phyloP scores from a whole-genome alignment of 2,329 filamentous ascomycete genomes.

The Botrytis fabae region DNA sequence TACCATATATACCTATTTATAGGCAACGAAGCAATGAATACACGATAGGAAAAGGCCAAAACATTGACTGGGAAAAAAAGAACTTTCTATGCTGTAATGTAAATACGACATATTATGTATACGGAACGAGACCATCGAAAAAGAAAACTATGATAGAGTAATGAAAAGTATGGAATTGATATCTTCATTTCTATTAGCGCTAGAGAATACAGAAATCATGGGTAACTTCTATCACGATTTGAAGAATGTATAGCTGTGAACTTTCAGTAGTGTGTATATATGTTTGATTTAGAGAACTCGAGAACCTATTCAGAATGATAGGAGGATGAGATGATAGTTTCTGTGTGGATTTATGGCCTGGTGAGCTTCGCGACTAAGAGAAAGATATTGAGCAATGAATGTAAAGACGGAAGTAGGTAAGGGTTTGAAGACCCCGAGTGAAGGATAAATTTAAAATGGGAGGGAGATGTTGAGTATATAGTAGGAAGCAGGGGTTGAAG shows the following conservation, averaged over 20 bases:
- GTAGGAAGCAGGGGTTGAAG: neutral
- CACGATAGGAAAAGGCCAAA: no score
- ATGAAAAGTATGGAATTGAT: no score
- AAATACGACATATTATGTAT: no score
- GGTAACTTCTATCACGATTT: no score
- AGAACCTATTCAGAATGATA: neutral
- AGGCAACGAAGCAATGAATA: no score
- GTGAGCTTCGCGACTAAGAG: neutral
- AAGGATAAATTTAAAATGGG: neutral
- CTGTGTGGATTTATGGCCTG: rapidly evolving
- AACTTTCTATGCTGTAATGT: no score
- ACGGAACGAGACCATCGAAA: no score
- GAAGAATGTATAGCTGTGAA: neutral
- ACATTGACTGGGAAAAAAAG: no score
- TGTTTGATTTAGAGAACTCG: neutral
- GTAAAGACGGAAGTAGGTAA: neutral
- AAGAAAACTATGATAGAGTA: no score
- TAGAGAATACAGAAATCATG: no score
- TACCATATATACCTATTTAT: no score
- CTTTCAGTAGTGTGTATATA: neutral
- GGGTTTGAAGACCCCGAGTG: neutral
- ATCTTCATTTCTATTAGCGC: no score
- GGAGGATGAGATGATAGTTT: neutral
- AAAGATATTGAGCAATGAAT: neutral
- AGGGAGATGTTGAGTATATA: neutral